Base-by-base conservation (phyloP, 768 basidiomycete species). In the Sporobolomyces phaffii region DNA sequence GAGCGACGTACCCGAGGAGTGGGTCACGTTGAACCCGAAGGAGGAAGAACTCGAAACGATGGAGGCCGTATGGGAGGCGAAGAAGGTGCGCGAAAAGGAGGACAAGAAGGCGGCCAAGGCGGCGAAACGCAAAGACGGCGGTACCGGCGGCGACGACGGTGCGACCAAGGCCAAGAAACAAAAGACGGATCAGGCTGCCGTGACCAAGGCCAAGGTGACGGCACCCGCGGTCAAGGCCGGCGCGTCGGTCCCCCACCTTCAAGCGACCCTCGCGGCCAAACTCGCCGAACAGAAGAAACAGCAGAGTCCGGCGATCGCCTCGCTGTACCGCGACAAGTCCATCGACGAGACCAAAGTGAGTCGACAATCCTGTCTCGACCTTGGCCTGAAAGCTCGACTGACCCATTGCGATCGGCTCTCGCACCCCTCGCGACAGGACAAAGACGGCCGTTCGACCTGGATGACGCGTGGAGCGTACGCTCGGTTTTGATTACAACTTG, bases 21-120 rank as follows among this genome's bases (percentile, higher is more conserved):
- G 79, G 43, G 62, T 71, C 51, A 76, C 78, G 5, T 78, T 96
- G 70, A 94, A 92, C 70, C 90, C 91, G 64, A 85, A 86, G 70
- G 80, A 82, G 40, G 81, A 80, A 38, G 82, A 89, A 80, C 80
- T 79, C 0, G 78, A 78, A 5, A 78, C 75, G 1, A 85, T 92
- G 84, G 81, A 83, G 36, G 81, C 79, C 20, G 81, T 80, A 69
- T 83, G 85, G 44, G 82, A 84, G 5, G 77, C 80, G 0, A 85
- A 85, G 72, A 84, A 83, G 28, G 54, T 78, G 8, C 48, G 50
- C 57, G 85, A 84, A 70, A 82, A 82, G 73, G 77, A 76, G 38
- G 79, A 80, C 52, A 81, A 82, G 36, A 87, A 87, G 79, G 38
- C 52, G 28, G 60, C 62, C 13, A 72, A 70, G 62, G 72, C 75